Percentiles rank a stretch among this genome's conserved stretches.
Evolutionary conservation across 2,329 filamentous ascomycete genomes (phyloP).

Genomic region (Aspergillus jensenii): DNA sequence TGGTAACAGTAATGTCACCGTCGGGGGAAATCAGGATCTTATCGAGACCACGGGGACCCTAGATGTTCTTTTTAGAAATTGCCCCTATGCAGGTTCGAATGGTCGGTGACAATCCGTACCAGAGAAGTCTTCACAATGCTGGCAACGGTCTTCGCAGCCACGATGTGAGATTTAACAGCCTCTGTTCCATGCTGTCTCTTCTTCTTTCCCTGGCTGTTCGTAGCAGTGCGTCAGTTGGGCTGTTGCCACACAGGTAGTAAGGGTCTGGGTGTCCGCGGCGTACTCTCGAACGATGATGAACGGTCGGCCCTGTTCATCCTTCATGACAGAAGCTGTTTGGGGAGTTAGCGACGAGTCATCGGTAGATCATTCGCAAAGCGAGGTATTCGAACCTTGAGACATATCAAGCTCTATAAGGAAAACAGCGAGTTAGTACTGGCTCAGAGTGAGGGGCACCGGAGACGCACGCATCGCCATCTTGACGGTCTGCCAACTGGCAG

Average conservation of each 20-base stretch:
- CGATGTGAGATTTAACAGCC: conserved; percentile 96
- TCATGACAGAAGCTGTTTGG: conserved; percentile 69
- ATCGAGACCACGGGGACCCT: conserved; percentile 91
- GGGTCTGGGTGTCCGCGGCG: conserved; percentile 39
- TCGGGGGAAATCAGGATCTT: conserved; percentile 99
- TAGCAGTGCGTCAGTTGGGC: conserved; percentile 9
- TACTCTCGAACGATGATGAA: conserved; percentile 99
- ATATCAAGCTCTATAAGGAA: conserved; percentile 45
- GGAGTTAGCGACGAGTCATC: conserved; percentile 20
- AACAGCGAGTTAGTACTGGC: conserved; percentile 26
- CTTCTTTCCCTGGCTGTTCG: conserved; percentile 85
- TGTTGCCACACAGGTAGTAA: not conserved
- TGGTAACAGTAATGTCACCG: conserved; percentile 98
- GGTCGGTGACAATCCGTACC: conserved; percentile 42
- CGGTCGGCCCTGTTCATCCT: conserved; percentile 94
- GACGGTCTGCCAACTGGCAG: conserved; percentile 38
- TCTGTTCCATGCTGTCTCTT: conserved; percentile 95
- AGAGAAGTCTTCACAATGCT: conserved; percentile 97
- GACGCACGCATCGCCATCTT: conserved; percentile 51
- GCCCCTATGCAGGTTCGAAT: not conserved
- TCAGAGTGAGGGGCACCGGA: conserved; percentile 37
- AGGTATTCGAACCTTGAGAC: conserved; percentile 41
- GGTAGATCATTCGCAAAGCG: not conserved
- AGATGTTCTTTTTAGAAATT: conserved; percentile 10
- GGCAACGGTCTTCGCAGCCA: conserved; percentile 91